Evolutionary conservation across 169 alveolate genomes (phyloP).

Genomic region (Babesia bovis): DNA sequence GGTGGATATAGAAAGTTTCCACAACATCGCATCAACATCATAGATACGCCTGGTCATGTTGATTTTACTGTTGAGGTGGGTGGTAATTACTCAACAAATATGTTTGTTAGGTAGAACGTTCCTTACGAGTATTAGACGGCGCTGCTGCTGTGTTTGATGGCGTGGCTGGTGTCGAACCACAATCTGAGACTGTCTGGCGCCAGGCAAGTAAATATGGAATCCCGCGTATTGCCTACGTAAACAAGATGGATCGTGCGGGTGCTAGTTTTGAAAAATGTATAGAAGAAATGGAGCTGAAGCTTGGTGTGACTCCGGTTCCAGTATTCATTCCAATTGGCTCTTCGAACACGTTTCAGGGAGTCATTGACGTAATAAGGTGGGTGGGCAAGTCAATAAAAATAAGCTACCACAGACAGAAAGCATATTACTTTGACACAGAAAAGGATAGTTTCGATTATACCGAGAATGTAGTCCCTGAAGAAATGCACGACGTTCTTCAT

Average conservation of each 20-base stretch:
- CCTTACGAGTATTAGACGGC: slow-evolving; percentile 94
- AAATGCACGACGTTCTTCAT: slow-evolving; percentile 45
- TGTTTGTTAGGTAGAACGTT: slow-evolving; percentile 82
- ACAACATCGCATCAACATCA: slow-evolving; percentile 87
- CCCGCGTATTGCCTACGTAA: slow-evolving; percentile 90
- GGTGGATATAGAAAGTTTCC: slow-evolving; percentile 76
- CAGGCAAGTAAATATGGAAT: slow-evolving; percentile 79
- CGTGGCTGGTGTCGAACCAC: slow-evolving; percentile 95
- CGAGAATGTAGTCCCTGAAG: slow-evolving; percentile 50
- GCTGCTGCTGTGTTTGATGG: slow-evolving; percentile 96
- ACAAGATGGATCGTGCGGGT: slow-evolving; percentile 94
- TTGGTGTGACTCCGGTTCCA: slow-evolving; percentile 86
- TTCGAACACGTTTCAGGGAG: slow-evolving; percentile 82
- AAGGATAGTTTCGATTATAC: slow-evolving; percentile 36
- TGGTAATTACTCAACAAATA: not conserved
- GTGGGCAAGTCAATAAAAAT: slow-evolving; percentile 33
- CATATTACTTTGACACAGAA: slow-evolving; percentile 64
- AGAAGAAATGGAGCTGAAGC: slow-evolving; percentile 80
- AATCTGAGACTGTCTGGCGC: slow-evolving; percentile 92
- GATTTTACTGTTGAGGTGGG: slow-evolving; percentile 92
- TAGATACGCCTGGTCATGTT: slow-evolving; percentile 98
- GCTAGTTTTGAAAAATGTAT: slow-evolving; percentile 85
- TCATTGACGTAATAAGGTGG: slow-evolving; percentile 82
- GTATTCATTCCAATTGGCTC: slow-evolving; percentile 89
- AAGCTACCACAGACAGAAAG: slow-evolving; percentile 31